Evolutionary conservation across 495 filamentous ascomycete species (phyloP).

Genomic region (Cercophora sp.): DNA sequence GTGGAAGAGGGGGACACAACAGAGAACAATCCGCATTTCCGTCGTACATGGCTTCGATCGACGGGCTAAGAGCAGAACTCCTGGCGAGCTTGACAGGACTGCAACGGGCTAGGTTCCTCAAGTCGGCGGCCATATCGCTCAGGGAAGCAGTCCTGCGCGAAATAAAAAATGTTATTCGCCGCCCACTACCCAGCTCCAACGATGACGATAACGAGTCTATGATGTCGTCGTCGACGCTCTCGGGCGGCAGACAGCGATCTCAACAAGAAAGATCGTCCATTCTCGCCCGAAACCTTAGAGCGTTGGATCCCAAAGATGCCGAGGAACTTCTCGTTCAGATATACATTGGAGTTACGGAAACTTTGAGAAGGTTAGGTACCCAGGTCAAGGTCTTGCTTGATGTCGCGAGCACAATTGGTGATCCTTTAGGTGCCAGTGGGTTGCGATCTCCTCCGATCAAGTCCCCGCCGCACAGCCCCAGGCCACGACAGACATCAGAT

Average conservation of each 20-base stretch:
- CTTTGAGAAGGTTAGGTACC: constrained; percentile 74
- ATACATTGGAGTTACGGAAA: constrained; percentile 84
- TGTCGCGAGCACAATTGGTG: constrained; percentile 73
- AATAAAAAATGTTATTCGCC: constrained; percentile 79
- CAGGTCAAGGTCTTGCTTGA: constrained; percentile 96
- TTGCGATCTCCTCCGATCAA: constrained; percentile 45
- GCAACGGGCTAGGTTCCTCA: constrained; percentile 70
- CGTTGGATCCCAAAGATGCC: constrained; percentile 76
- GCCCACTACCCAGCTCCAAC: constrained; percentile 81
- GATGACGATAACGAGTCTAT: constrained; percentile 92
- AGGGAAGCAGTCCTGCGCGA: constrained; percentile 83
- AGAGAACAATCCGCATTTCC: constrained; percentile 65
- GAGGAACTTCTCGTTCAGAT: constrained; percentile 79
- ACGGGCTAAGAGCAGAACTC: constrained; percentile 63
- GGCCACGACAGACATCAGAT: constrained; percentile 20
- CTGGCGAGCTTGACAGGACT: constrained; percentile 69
- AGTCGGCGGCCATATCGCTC: constrained; percentile 76
- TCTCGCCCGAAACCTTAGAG: constrained; percentile 85
- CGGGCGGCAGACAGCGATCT: constrained; percentile 60
- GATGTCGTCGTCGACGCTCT: constrained; percentile 79
- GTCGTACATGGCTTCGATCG: constrained; percentile 67
- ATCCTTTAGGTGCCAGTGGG: constrained; percentile 25
- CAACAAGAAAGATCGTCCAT: constrained; percentile 87
- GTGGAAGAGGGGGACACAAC: constrained; percentile 58
- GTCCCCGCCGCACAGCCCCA: constrained; percentile 49